Conservation (phyloP, 2,329 filamentous ascomycete species). For the Pseudonectria foliicola region DNA sequence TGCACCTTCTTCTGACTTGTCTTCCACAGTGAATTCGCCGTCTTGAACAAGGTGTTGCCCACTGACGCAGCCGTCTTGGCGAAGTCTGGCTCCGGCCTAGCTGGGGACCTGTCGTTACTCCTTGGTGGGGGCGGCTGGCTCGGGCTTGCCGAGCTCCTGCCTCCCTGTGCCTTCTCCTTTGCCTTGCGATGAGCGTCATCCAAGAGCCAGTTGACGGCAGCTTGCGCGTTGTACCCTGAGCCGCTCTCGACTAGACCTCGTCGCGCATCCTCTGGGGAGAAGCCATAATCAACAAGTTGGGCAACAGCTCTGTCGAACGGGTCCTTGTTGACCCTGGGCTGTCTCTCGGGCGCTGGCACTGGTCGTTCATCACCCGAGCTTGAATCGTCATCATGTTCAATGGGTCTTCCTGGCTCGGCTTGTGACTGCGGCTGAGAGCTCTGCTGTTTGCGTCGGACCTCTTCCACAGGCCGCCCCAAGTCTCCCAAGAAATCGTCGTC, state of each 20-base stretch:
- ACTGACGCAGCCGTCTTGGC: slow-evolving; percentile 75
- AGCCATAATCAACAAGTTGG: slow-evolving; percentile 92
- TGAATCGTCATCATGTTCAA: slow-evolving; percentile 41
- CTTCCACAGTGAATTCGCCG: slow-evolving; percentile 93
- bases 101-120: slow-evolving; percentile 49
- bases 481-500: slow-evolving; percentile 62
- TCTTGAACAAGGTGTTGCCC: slow-evolving; percentile 81
- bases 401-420: slow-evolving; percentile 48
- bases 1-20: slow-evolving; percentile 87
- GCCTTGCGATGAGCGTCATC: slow-evolving; percentile 85
- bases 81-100: slow-evolving; percentile 60
- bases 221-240: slow-evolving; percentile 72
- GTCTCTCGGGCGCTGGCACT: slow-evolving; percentile 14
- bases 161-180: slow-evolving; percentile 57
- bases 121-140: slow-evolving; percentile 16
- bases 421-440: slow-evolving; percentile 31
- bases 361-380: slow-evolving; percentile 38
- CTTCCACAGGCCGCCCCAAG: slow-evolving; percentile 56
- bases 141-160: slow-evolving; percentile 32
- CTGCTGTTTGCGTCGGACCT: slow-evolving; percentile 46
- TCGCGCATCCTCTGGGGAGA: slow-evolving; percentile 75
- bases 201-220: slow-evolving; percentile 80
- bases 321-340: slow-evolving; percentile 24
- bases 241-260: slow-evolving; percentile 75
- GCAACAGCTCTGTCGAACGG: slow-evolving; percentile 70